Percentiles rank a stretch among this genome's conserved stretches.
Conservation (phyloP, 2,329 filamentous ascomycete genomes). For the Colletotrichum sp. region DNA sequence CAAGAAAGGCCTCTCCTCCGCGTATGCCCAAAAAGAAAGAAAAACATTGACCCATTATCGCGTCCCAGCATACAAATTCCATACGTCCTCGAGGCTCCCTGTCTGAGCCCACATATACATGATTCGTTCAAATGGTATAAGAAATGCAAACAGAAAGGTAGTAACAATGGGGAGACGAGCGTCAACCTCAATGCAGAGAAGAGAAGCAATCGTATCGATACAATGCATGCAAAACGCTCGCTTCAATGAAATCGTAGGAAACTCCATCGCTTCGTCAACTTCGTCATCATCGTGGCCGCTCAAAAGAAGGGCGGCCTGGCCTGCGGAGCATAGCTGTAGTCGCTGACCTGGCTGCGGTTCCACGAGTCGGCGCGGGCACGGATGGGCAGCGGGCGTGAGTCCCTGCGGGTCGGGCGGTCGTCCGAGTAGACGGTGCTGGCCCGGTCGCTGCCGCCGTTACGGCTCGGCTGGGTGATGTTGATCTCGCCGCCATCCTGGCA, state of each 20-base stretch:
- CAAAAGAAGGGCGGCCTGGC: slow-evolving; percentile 14
- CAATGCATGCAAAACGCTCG: slow-evolving; percentile 15
- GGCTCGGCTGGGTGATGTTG: slow-evolving; percentile 50
- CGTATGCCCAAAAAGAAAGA: slow-evolving; percentile 7
- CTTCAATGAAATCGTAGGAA: slow-evolving; percentile 19
- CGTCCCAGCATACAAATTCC: neutral
- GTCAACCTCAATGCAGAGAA: slow-evolving; percentile 29
- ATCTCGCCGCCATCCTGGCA: slow-evolving; percentile 65
- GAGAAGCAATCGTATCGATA: slow-evolving; percentile 21
- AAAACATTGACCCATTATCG: neutral
- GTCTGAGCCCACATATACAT: slow-evolving; percentile 3
- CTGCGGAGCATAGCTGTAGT: slow-evolving; percentile 20
- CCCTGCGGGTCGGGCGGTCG: slow-evolving; percentile 48
- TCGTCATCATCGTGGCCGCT: slow-evolving; percentile 18
- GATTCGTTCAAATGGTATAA: slow-evolving; percentile 24
- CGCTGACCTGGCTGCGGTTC: slow-evolving; percentile 28
- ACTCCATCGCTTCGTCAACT: slow-evolving; percentile 19
- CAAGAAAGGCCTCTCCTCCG: slow-evolving; percentile 23
- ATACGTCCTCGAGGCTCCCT: neutral
- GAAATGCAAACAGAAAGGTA: neutral
- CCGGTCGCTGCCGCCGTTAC: slow-evolving; percentile 54
- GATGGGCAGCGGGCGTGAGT: slow-evolving; percentile 42
- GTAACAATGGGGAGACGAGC: slow-evolving; percentile 33
- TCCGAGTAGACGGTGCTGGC: slow-evolving; percentile 56
- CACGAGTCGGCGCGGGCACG: slow-evolving; percentile 53